A percentile compares a stretch with the other conserved stretches of the same genome.
Evolutionary conservation across 176 grass and related monocot species (phyloP).

Genomic region (Poa annua): DNA sequence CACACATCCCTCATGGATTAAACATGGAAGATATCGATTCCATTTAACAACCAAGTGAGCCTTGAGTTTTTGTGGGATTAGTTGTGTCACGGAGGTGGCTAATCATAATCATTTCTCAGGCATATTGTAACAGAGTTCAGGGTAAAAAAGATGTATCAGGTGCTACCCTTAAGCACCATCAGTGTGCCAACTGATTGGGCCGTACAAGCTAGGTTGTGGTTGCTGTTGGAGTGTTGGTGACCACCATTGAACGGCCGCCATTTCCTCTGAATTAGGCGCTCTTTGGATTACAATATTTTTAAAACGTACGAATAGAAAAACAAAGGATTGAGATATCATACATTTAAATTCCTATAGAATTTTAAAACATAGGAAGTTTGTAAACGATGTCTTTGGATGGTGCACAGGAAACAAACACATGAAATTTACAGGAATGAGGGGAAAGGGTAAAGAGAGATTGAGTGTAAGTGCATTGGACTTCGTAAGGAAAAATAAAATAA

Average conservation of each 20-base stretch:
- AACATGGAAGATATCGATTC: not conserved
- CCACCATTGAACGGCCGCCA: not conserved
- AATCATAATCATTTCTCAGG: not conserved
- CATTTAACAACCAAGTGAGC: not conserved
- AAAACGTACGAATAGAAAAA: too few species aligned
- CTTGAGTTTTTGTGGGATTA: not conserved
- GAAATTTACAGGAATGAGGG: too few species aligned
- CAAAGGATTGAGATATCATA: too few species aligned
- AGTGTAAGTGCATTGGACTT: too few species aligned
- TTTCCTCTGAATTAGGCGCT: not conserved
- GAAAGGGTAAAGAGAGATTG: too few species aligned
- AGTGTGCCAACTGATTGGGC: constrained; percentile 25
- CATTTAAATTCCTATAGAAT: too few species aligned
- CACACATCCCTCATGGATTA: not conserved
- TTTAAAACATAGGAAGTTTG: too few species aligned
- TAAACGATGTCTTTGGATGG: too few species aligned
- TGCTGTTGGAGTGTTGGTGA: not conserved
- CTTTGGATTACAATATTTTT: too few species aligned
- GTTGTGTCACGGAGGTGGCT: not conserved
- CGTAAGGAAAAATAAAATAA: too few species aligned
- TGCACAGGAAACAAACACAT: too few species aligned
- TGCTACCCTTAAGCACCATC: constrained; percentile 10
- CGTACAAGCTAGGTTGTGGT: constrained; percentile 10
- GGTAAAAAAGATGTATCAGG: constrained; percentile 31
- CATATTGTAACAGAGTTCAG: not conserved